Conservation (phyloP, 164 flowering plant species). For the Nymphaea thermarum region DNA sequence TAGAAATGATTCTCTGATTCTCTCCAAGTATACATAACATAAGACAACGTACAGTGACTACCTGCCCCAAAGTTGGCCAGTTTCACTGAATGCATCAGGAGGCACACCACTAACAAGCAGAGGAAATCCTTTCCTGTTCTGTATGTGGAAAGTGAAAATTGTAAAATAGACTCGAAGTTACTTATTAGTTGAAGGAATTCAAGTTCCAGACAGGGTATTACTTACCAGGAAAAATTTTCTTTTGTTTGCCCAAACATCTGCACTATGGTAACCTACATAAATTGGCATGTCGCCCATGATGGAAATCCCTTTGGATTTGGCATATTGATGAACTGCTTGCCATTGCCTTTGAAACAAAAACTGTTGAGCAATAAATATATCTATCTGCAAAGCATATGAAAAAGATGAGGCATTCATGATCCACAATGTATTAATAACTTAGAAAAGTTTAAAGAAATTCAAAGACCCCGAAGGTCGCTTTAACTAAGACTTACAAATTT, state of each 20-base stretch:
- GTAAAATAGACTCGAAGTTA: not conserved
- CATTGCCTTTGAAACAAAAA: slow-evolving; percentile 96
- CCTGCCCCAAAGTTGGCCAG: slow-evolving; percentile 99
- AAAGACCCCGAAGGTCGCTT: not conserved
- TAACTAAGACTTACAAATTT: slow-evolving; percentile 50
- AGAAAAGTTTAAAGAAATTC: not conserved
- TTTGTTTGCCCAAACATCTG: slow-evolving; percentile 98
- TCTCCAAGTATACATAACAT: not conserved
- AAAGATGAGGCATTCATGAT: not conserved
- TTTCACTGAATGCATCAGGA: slow-evolving; percentile 96
- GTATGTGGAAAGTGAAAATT: slow-evolving; percentile 13
- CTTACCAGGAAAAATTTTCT: slow-evolving; percentile 77
- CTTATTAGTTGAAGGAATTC: not conserved
- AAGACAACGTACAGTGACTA: slow-evolving; percentile 7
- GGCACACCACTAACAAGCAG: slow-evolving; percentile 94
- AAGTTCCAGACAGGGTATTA: not conserved
- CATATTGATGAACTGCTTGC: slow-evolving; percentile 80
- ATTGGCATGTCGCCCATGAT: slow-evolving; percentile 99
- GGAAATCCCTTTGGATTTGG: slow-evolving; percentile 57
- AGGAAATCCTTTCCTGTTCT: slow-evolving; percentile 85
- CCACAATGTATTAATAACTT: not conserved
- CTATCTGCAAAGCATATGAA: slow-evolving; percentile 38
- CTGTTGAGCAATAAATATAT: slow-evolving; percentile 74
- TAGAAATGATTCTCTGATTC: not conserved
- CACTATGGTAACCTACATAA: slow-evolving; percentile 97